Evolutionary conservation across 23 red algal species (phyloP).

Genomic region (Chondrus crispus): DNA sequence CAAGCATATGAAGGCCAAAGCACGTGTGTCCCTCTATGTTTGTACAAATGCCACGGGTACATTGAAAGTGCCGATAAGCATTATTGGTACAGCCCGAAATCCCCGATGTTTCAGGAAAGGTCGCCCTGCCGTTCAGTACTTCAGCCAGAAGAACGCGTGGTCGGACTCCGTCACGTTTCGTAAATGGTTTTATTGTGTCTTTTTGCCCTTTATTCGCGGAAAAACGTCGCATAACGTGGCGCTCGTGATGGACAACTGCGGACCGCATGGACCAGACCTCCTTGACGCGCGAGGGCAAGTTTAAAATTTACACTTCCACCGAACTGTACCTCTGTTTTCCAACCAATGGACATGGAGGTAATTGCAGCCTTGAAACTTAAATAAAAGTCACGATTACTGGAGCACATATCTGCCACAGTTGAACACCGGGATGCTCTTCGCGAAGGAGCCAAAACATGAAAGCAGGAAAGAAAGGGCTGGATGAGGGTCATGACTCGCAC

Average conservation of each 20-base stretch:
- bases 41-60: not conserved
- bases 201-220: not conserved
- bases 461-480: not conserved
- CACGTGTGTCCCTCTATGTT: not conserved
- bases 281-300: not conserved
- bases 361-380: not conserved
- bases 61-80: not conserved
- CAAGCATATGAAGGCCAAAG: not conserved
- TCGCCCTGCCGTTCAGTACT: not conserved
- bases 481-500: not conserved
- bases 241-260: slow-evolving; percentile 3
- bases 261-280: not conserved
- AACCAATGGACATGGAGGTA: not conserved
- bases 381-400: not conserved
- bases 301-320: not conserved
- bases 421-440: not conserved
- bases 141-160: not conserved
- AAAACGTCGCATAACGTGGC: not conserved
- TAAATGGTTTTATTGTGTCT: not conserved
- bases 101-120: not conserved
- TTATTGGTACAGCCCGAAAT: not conserved
- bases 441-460: not conserved
- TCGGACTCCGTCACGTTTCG: not conserved
- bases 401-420: not conserved
- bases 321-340: not conserved